Base-by-base conservation (phyloP, 306 rosid species). In the Sicyos baderoa region DNA sequence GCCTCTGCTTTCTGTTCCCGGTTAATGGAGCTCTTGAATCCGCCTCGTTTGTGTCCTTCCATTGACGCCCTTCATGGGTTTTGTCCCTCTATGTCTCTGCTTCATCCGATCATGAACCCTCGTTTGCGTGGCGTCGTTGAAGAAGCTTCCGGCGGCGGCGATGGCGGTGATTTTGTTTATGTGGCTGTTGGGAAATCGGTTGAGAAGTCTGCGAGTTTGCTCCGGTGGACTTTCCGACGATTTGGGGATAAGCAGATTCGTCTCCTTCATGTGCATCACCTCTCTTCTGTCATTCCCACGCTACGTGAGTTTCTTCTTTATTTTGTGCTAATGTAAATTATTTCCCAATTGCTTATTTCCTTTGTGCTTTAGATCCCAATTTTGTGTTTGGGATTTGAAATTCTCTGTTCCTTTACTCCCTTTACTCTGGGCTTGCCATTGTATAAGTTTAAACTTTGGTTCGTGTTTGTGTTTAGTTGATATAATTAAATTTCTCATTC, bases 221-320 rank as follows among this genome's bases (percentile, higher is more conserved):
- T 91, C 73, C 83, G 50, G 49, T 91, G 97, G 97, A 54, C 89
- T 54, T 64, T 82, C 49, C 75, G 37, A 49, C 80, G 69, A 3
- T 91, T 91, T 75, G 21, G 21, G 4, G 75, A 75, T 54, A 23
- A 77, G 7, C 83, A 84, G 37, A 76, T 88, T 71, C 79, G 86
- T 71, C 52, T 91, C 19, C 70, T 87, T 57, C 97, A 91, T 78
- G 89, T 77, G 71, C 76, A 84, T 79, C 88, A 81, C 74, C 97
- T 93, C 76, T 85, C 97, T 79, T 79, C 77, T 27, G 21, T 48
- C 49, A 87, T 91, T 76, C 97, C 97, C 32, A 91, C 97, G 68
- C 82, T 82, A 7, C 77, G 96, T 91, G 78, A 76, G 86, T 72
- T 70, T 72, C 56, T 40, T 15, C 40, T 2, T 22, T 25, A 25